Base-by-base conservation (phyloP, 805 yeast species). In the Lachancea nothofagi region DNA sequence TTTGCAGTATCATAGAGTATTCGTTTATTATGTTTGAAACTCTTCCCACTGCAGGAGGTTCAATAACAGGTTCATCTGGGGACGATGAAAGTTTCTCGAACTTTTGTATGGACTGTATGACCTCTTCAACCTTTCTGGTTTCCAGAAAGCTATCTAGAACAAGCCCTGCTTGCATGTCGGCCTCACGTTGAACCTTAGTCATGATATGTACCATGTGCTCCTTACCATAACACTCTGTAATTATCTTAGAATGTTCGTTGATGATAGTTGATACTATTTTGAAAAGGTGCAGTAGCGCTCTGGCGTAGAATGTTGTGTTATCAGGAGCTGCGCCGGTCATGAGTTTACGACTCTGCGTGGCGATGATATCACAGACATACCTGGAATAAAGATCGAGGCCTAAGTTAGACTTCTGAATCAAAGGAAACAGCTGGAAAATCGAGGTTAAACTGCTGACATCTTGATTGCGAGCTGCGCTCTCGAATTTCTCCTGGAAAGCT, bases 121-220 rank as follows among this genome's bases (percentile, higher is more conserved):
- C 55, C 44, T 74, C 70, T 21, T 72, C 78, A 3, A 88, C 53
- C 20, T 79, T 69, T 46, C 85, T 72, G 21, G 76, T 72, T 50
- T 89, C 97, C 65, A 80, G 75, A 53, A 85, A 86, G 0, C 93
- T 84, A 59, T 90, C 97, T 40, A 84, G 70, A 3, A 93, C 83
- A 31, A 93, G 67, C 1, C 95, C 94, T 19, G 90, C 81, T 55
- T 93, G 98, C n/a, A 89, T 70, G 55, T 93, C 98, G 22, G 93
- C 80, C 55, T 93, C 98, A 36, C 75, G 68, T 61, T 90, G 95
- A 23, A 93, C 80, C 36, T 75, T 75, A 14, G 74, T 76, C 49
- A 89, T 71, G 7, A 90, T 88, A 24, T 71, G 71, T 2, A 72
- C 64, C 69, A 89, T 78, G 12, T 80, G 78, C 7, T 64, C 46